Evolutionary conservation across 164 flowering plant genomes (phyloP), one percentile per base, ranked within the genome.

Genomic region (Taxillus chinensis): DNA sequence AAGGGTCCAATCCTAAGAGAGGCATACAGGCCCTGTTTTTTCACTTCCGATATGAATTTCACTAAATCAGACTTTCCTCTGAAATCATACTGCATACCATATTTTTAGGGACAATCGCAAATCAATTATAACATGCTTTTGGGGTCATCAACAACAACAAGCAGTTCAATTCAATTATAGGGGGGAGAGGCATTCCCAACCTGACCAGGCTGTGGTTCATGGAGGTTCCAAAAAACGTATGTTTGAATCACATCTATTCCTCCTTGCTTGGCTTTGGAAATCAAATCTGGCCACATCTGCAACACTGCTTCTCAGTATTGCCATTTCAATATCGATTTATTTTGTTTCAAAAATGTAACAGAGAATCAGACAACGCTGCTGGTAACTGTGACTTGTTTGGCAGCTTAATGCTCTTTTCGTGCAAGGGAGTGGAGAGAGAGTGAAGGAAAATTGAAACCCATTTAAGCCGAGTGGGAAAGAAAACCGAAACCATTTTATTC

Each of bases 271-370:
- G 90, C 96, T 68, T 85, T 87, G 16, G 78, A 62, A 54, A 91
- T 83, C 60, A 91, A 64, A 62, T 75, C 66, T 55, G 96, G 85
- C 98, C 98, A 91, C 98, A 91, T 91, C 96, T 91, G 77, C 61
- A 55, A 8, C 61, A 6, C 10, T 11, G 4, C 0, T 16, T 13
- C 61, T 4, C 52, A 49, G 27, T 27, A 27, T 27, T 27, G 27
- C 27, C 27, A 27, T 27, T 27, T 27, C 27, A 27, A 27, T 27
- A 2, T 27, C 27, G 27, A 0, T 27, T 27, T 27, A 27, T 27
- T 27, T 27, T 0, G 27, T 27, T 27, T 27, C 27, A 27, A 27
- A 27, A 27, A 27, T 27, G 27, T 27, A 27, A 27, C 27, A 27
- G 27, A 27, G 27, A 27, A 27, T 27, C 27, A 27, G 27, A 27